These are phyloP conservation scores for Carpinus fangiana DNA, from an alignment of 306 rosid genomes.

Conservation along the genomic window DNA sequence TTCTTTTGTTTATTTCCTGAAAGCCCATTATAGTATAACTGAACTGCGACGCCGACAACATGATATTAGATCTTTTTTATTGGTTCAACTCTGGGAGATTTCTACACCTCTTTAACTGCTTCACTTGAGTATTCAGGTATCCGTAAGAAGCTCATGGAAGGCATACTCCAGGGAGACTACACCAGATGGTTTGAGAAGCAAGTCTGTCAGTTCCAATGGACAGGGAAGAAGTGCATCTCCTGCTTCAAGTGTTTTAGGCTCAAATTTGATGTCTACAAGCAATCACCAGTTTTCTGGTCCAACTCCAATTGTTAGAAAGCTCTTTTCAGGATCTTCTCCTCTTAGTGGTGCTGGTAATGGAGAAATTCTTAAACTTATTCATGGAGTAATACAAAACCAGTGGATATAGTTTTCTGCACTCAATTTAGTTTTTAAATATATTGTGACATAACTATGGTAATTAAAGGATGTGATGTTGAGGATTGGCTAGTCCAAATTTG, in stretches of 20 bases:
- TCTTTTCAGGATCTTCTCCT: conserved; percentile 61
- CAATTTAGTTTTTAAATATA: background rate
- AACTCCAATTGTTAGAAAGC: conserved; percentile 42
- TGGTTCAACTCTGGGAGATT: background rate
- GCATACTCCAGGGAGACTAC: conserved; percentile 56
- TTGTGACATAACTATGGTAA: conserved; percentile 1
- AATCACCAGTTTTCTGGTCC: conserved; percentile 34
- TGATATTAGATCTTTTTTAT: background rate
- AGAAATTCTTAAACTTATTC: conserved; percentile 21
- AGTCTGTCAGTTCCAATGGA: conserved; percentile 51
- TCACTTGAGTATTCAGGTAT: conserved; percentile 49
- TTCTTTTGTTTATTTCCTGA: background rate
- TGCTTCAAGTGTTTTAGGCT: conserved; percentile 44
- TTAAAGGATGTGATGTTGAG: conserved; percentile 4
- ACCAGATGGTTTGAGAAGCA: conserved; percentile 61
- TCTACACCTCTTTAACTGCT: conserved; percentile 20
- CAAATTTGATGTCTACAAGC: conserved; percentile 45
- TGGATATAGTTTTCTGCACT: conserved; percentile 2
- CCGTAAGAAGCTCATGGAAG: conserved; percentile 57
- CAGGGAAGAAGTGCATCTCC: conserved; percentile 74
- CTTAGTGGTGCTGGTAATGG: conserved; percentile 48
- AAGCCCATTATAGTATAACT: background rate
- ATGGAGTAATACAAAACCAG: background rate
- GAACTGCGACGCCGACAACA: too few relatives aligned
- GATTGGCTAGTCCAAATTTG: conserved; percentile 14